Base-by-base conservation (phyloP, 2,329 filamentous ascomycete species). In the Sporothrix inflata region DNA sequence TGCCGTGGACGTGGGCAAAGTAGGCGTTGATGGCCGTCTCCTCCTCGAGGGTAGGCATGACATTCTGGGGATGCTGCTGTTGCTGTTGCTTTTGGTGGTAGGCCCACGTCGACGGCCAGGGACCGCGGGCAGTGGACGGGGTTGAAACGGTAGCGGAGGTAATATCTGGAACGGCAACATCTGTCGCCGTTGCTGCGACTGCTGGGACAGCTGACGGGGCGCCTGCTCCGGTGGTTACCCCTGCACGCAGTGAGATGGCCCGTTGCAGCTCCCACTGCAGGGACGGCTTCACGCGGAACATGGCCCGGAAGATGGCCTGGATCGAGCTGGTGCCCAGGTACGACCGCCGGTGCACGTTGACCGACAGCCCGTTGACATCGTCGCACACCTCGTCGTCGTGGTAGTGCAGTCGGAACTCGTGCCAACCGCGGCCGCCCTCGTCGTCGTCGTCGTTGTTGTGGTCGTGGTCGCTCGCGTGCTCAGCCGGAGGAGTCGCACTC, bases 1-100 rank as follows among this genome's bases (percentile, higher is more conserved):
- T 60, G 55, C 55, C 55, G 55, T 60, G 55, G 27, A 60, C 24
- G 27, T 60, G 55, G 11, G 55, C 55, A 60, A 60, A 60, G 27
- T 60, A 60, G 11, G 55, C 55, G 16, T 60, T 60, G 14, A 60
- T 60, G 27, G 55, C 55, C 16, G 55, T 60, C 24, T 60, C 55
- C 24, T 60, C 55, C 14, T 60, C 55, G 14, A 60, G 51, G 8
- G 51, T 34, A 34, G 30, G 30, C 30, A 34, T 6, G 3, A 6
- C 30, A 34, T 34, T 34, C 30, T 34, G 42, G 42, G 42, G 42
- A 12, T 45, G 42, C 42, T 45, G 42, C 42, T 45, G 42, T 45
- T 45, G 42, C 42, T 45, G 42, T 45, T 45, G 42, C 42, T 45
- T 11, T 45, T 45, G 42, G 42, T 45, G 42, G 42, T 45, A 2